These are phyloP conservation scores for Endoconidiophora polonica DNA, from an alignment of 2,329 filamentous ascomycete genomes.

Conservation along the genomic window DNA sequence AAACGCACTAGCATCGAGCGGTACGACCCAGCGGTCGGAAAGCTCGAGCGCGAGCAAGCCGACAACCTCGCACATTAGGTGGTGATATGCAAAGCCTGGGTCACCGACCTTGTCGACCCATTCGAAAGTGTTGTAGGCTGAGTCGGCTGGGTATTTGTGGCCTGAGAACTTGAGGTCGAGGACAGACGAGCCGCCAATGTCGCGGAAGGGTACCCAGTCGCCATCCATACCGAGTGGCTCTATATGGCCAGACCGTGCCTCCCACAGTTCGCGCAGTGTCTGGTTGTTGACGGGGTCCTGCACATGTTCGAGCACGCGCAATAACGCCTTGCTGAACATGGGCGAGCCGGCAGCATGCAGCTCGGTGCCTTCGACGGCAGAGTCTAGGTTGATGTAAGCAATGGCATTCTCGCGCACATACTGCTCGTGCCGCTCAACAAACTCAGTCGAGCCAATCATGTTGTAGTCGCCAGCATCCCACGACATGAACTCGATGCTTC, in stretches of 20 bases:
- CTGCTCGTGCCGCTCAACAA: conserved; percentile 72
- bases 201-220: conserved; percentile 81
- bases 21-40: conserved; percentile 62
- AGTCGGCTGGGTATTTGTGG: conserved; percentile 52
- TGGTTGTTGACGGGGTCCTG: conserved; percentile 54
- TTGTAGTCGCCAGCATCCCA: conserved; percentile 96
- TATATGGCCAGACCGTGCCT: conserved; percentile 42
- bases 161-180: conserved; percentile 70
- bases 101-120: conserved; percentile 72
- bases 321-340: conserved; percentile 54
- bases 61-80: conserved; percentile 60
- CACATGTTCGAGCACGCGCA: conserved; percentile 58
- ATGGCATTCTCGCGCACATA: conserved; percentile 55
- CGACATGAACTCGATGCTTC: conserved; percentile 92
- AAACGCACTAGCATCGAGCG: conserved; percentile 66
- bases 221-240: conserved; percentile 56
- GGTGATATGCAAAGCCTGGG: conserved; percentile 68
- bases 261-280: conserved; percentile 62
- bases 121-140: conserved; percentile 77
- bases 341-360: conserved; percentile 72
- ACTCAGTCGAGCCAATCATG: conserved; percentile 83
- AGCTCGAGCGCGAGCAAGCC: conserved; percentile 73
- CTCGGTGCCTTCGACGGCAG: conserved; percentile 41
- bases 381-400: conserved; percentile 84
- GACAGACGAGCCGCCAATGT: conserved; percentile 75